These are phyloP conservation scores for Hymenoscyphus fraxineus DNA, from an alignment of 2,329 filamentous ascomycete species.

Conservation along the genomic window DNA sequence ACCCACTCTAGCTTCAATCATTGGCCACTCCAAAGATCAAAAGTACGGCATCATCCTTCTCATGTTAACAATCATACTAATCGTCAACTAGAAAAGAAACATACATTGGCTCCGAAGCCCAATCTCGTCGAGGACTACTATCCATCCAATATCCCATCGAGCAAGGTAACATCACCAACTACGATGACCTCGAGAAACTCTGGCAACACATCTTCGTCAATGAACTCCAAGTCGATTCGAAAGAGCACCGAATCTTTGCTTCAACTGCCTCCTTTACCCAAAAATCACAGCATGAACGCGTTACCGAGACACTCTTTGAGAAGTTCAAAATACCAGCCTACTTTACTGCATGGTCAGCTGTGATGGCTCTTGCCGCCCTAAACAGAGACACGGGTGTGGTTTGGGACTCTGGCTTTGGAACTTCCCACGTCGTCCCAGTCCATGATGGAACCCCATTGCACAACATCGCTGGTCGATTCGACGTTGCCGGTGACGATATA, in stretches of 20 bases:
- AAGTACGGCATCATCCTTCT: constrained; percentile 63
- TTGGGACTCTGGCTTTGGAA: constrained; percentile 99
- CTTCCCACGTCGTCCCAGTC: constrained; percentile 99
- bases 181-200: constrained; percentile 99
- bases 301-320: constrained; percentile 99
- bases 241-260: constrained; percentile 99
- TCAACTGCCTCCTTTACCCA: constrained; percentile 99
- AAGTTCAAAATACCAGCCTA: constrained; percentile 99
- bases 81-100: constrained; percentile 58
- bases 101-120: constrained; percentile 99
- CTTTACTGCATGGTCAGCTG: constrained; percentile 99
- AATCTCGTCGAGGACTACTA: constrained; percentile 99
- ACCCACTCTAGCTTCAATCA: constrained; percentile 76
- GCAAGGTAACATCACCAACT: constrained; percentile 99
- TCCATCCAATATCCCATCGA: constrained; percentile 99
- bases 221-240: constrained; percentile 97
- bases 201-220: constrained; percentile 99
- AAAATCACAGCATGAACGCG: constrained; percentile 99
- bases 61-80: constrained; percentile 17
- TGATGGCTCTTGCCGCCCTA: constrained; percentile 97
- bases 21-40: constrained; percentile 99
- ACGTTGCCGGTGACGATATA: constrained; percentile 99
- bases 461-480: constrained; percentile 99
- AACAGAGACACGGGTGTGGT: constrained; percentile 99
- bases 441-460: constrained; percentile 99